A percentile compares a stretch with the other conserved stretches of the same genome.
phyloP scores from a whole-genome alignment of 2,329 filamentous ascomycete species.

The Neurospora sp. region DNA sequence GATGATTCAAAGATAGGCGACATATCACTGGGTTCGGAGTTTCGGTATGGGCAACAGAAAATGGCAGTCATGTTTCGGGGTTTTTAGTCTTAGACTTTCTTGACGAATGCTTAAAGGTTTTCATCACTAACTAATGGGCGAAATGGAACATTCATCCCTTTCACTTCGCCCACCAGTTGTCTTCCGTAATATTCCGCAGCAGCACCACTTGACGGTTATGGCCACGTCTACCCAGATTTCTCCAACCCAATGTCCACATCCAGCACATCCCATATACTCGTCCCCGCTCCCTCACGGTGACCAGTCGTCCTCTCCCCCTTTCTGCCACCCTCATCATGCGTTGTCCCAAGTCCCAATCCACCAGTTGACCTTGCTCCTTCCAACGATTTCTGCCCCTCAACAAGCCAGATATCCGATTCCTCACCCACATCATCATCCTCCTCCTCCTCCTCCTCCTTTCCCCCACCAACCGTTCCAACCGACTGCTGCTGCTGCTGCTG shows the following conservation, averaged over 20 bases:
- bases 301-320: not conserved
- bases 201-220: not conserved
- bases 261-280: constrained; percentile 40
- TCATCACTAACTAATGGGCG: not conserved
- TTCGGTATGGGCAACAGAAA: not conserved
- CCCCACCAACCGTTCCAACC: not conserved
- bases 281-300: not conserved
- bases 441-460: constrained; percentile 6
- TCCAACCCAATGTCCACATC: constrained; percentile 44
- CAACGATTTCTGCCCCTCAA: constrained; percentile 20
- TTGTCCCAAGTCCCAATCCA: not conserved
- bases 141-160: not conserved
- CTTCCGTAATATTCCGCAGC: not conserved
- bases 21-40: constrained; percentile 1
- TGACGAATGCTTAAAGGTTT: not conserved
- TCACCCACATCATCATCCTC: constrained; percentile 18
- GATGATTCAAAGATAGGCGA: not conserved
- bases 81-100: not conserved
- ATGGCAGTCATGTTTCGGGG: not conserved
- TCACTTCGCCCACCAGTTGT: not conserved
- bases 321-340: not conserved
- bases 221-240: not conserved
- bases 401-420: constrained; percentile 29
- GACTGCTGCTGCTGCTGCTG: not conserved
- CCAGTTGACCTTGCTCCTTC: constrained; percentile 9